Percentiles rank a stretch among this genome's conserved stretches.
These are phyloP conservation scores for Claviceps fusiformis DNA, from an alignment of 2,329 filamentous ascomycete genomes.

Conservation along the genomic window DNA sequence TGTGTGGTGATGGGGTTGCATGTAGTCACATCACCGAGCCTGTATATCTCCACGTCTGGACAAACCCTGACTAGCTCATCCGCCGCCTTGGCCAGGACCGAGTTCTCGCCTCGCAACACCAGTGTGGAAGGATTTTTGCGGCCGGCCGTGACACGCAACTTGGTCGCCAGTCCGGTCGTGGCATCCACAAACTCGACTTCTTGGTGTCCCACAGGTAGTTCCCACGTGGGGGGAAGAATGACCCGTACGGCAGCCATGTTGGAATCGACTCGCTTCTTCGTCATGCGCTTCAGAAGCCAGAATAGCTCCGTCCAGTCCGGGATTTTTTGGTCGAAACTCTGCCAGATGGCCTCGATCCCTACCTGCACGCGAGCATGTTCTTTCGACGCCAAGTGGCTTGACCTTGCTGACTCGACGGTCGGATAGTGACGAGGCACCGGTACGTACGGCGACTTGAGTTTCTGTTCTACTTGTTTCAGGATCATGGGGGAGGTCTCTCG, in stretches of 20 bases:
- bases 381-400: constrained; percentile 11
- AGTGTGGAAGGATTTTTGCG: constrained; percentile 17
- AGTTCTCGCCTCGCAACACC: constrained; percentile 19
- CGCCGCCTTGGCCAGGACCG: constrained; percentile 19
- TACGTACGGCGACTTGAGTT: constrained; percentile 15
- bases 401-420: constrained; percentile 10
- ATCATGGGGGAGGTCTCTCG: constrained; percentile 10
- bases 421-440: constrained; percentile 17
- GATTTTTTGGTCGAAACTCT: constrained; percentile 14
- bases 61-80: constrained; percentile 20
- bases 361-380: constrained; percentile 22
- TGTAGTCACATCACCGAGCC: constrained; percentile 22
- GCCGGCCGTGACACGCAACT: constrained; percentile 21
- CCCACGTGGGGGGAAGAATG: constrained; percentile 20
- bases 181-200: constrained; percentile 22
- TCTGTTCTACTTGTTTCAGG: constrained; percentile 10
- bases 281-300: constrained; percentile 23
- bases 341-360: constrained; percentile 21
- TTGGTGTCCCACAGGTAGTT: constrained; percentile 20
- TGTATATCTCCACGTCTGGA: constrained; percentile 19
- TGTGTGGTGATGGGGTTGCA: constrained; percentile 22
- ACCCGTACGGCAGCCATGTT: constrained; percentile 24
- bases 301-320: constrained; percentile 29
- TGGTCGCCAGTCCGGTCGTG: constrained; percentile 18
- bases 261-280: constrained; percentile 17